Evolutionary conservation across 495 filamentous ascomycete genomes (phyloP), one percentile per base, ranked within the genome.

Genomic region (Paragyromitra xinjiangensis): DNA sequence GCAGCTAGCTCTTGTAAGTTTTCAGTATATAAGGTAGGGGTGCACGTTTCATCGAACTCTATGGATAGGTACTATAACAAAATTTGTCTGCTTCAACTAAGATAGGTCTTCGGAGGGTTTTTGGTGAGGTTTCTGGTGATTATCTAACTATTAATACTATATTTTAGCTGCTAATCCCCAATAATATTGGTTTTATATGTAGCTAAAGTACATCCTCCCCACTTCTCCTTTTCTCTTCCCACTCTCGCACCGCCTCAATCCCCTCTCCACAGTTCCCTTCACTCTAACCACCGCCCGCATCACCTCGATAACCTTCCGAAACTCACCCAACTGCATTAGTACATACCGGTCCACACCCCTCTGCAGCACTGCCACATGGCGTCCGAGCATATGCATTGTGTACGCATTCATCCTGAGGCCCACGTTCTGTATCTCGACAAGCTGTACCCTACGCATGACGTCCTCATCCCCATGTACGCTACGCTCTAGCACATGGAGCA

Each of bases 281-380:
- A 68, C 26, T 29, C 65, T 55, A 6, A 68, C 65, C 14, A 37
- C 65, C 1, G 53, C 37, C 39, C 67, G n/a, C 67, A 70, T 59
- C 37, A 61, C 67, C 37, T 61, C 53, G 3, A 61, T 11, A 14
- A 70, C 39, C 2, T 44, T 29, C 16, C 26, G 40, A 29, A 59
- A 70, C n/a, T 61, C 9, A n/a, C 6, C 45, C 42, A 59, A 61
- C 40, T 26, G 4, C 40, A 61, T 37, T 6, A 40, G 55, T 8
- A 62, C 55, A 50, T 0, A n/a, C 24, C 68, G 39, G 3, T 1
- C 6, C 14, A 6, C 16, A 0, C 55, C 68, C 53, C 8, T 48
- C 12, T 58, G 19, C 53, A 70, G 3, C 26, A 70, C 22, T 12
- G 22, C 22, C 0, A 62, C 56, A 44, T 44, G 24, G 11, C 40